Evolutionary conservation across 208 protist species (phyloP), one percentile per base, ranked within the genome.

Genomic region (Wallacemonas sp.): DNA sequence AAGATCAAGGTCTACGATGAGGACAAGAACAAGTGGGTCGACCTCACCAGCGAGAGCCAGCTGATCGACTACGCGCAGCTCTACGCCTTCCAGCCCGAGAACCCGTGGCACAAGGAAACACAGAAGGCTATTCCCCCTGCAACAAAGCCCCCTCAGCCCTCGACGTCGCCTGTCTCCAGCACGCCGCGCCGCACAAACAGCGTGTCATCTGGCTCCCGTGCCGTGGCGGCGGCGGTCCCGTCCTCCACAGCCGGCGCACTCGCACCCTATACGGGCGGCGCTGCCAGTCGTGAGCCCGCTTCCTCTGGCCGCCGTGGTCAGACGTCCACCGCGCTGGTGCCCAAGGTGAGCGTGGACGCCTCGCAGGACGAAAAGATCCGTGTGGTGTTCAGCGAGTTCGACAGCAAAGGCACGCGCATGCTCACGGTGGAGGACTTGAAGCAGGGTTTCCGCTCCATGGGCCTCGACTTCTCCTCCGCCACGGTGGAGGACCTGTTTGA

Each of bases 1-100:
- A 95, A 94, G 77, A 75, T 95, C 12, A 93, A 95, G 55, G 62
- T 97, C 19, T 95, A 95, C 72, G 90, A 94, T 76, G 87, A 93
- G 68, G 89, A 93, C 22, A 81, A 80, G 62, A 87, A 81, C 62
- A 90, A 90, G 75, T 97, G 92, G 92, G 82, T 93, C 6, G 89
- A 95, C 66, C 70, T 97, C 34, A 42, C 77, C 11, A 75, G 79
- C n/a, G 89, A 93, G 30, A 77, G 68, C 12, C 89, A 95, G 76
- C 76, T 97, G 31, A 27, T 76, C 9, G 80, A 91, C 69, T 93
- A 90, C 62, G 89, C 83, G 65, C 92, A 97, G 77, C 68, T 97
- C 33, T 95, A 97, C 63, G 89, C 86, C 64, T 97, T 94, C 73
- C 92, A 97, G 62, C 80, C 85, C 19, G 85, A 91, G 53, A 97